Evolutionary conservation across 805 yeast genomes (phyloP).

Genomic region (Lachancea meyersii): DNA sequence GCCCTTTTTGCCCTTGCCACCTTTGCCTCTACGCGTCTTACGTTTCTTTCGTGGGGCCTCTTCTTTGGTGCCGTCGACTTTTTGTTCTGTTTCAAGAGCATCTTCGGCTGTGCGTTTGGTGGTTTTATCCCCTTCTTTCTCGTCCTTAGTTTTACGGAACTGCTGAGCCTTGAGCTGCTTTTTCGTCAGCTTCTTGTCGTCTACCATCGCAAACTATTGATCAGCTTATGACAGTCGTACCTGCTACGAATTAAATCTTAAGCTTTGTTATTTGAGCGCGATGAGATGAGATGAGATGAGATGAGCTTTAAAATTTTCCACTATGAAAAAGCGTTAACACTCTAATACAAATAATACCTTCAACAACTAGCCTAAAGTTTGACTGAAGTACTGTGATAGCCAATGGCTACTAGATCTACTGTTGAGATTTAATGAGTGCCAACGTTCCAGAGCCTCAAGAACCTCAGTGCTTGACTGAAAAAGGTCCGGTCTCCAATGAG

Average conservation of each 20-base stretch:
- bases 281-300: conserved; percentile 7
- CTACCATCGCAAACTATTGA: neutral
- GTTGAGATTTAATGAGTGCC: neutral
- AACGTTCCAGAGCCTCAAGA: neutral
- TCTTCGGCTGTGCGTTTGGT: conserved; percentile 20
- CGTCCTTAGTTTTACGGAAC: conserved; percentile 31
- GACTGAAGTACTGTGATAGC: neutral
- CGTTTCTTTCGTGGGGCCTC: conserved; percentile 51
- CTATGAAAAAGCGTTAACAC: neutral
- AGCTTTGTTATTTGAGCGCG: no score
- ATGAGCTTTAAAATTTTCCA: conserved; percentile 7
- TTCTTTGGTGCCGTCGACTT: conserved; percentile 17
- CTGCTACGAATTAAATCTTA: no score
- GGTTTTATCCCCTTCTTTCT: conserved; percentile 22
- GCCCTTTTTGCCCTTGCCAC: conserved; percentile 51
- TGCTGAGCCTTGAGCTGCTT: conserved; percentile 33
- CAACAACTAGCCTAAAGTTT: neutral
- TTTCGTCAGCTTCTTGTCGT: conserved; percentile 31
- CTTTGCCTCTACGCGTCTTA: conserved; percentile 73
- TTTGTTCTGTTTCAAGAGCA: conserved; percentile 26
- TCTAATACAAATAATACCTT: neutral
- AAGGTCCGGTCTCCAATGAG: neutral
- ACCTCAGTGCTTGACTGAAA: neutral
- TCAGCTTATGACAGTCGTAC: no score
- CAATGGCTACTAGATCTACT: neutral